Base-by-base conservation (phyloP, 2,329 filamentous ascomycete species). In the Alternaria sp. region DNA sequence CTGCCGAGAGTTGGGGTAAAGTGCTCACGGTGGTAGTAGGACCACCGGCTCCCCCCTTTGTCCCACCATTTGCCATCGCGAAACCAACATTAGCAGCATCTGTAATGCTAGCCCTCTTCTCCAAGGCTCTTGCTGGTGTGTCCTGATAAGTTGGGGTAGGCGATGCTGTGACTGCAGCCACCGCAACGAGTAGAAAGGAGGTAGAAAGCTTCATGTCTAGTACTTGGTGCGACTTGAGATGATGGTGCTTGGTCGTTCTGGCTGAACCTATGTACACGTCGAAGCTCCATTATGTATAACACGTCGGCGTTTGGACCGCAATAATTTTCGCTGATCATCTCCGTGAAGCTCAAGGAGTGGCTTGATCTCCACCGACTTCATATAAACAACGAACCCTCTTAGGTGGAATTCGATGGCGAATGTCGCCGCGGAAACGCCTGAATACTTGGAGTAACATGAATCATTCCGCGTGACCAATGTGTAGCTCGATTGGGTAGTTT, bases 1-100 rank as follows among this genome's bases (percentile, higher is more conserved):
- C 86, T 0, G 81, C 76, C 3, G 81, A 83, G 64, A 88, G 83
- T 23, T 82, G 77, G 23, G 83, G 81, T 15, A 87, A 82, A 5
- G 81, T 82, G 36, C 83, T 84, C 55, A 88, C 86, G 3, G 85
- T 87, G 12, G 83, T 84, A 9, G 84, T 86, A 1, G 83, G 79
- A 28, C 85, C 86, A 17, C 83, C 84, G 10, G 80, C 75, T 54
- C 86, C 86, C 46, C 86, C 86, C n/a, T 81, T 87, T 4, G 86
- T 87, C 54, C 68, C 82, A 58, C 81, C 83, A 65, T 85, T 85
- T 65, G 81, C 69, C 19, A 81, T 82, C 49, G 82, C 82, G 67
- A 81, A 85, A 21, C 83, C 83, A 28, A 72, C 62, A 36, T 70
- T 63, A 4, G 70, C 69, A 40, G 54, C 67, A 62, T 65, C 72